Evolutionary conservation across 441 rosid species (phyloP), one percentile per base, ranked within the genome.

Genomic region (Biscutella laevigata): DNA sequence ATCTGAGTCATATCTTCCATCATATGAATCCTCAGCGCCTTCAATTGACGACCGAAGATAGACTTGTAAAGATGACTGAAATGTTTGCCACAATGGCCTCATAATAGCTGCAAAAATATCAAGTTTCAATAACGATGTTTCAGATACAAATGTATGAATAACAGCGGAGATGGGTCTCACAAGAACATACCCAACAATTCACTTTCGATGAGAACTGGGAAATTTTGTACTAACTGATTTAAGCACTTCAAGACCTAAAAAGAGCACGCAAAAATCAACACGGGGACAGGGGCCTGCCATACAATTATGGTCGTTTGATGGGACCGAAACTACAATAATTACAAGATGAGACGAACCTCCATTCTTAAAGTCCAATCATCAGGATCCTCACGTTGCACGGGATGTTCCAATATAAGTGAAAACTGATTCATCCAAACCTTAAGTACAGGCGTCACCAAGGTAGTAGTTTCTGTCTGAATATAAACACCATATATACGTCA

Each of bases 331-430:
- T 6, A 42, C 37, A 28, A 40, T 34, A 63, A 27, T 16, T 6
- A 32, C 4, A 38, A 34, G 61, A 57, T n/a, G 53, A 62, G 52
- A 49, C 70, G 44, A 71, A 91, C 98, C 96, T 88, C 98, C 89
- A 75, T 80, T 79, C 94, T 83, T 64, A 85, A 22, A 70, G 80
- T 75, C 98, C 98, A 91, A 63, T 91, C 95, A 70, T 91, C 89
- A 32, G 96, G 95, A 78, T 85, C 88, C 77, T 88, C 96, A 55
- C 74, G 67, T 59, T 83, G 81, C 58, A 88, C 74, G 19, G 98
- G 95, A 64, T 70, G 79, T 63, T 74, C 75, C 67, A 91, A 68
- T 70, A 83, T 80, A 34, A 70, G 60, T 65, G 82, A 67, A 61
- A 83, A 88, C 62, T 74, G 79, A 53, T 72, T 81, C 83, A 85